Conservation (phyloP, 2,329 filamentous ascomycete species). For the Curvularia sp. region DNA sequence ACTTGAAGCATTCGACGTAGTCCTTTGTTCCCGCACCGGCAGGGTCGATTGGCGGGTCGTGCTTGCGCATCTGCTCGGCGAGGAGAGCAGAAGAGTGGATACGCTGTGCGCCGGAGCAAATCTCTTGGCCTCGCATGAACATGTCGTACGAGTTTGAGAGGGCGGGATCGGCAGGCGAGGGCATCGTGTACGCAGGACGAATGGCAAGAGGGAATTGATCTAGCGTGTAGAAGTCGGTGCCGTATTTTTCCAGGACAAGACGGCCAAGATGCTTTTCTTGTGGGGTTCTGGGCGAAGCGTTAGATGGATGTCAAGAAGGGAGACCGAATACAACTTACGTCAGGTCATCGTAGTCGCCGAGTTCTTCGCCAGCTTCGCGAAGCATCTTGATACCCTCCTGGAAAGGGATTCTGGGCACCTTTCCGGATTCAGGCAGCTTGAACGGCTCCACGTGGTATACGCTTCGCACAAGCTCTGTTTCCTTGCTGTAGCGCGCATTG, state of each 20-base stretch:
- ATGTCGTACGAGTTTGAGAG: conserved; percentile 71
- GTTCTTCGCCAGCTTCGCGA: conserved; percentile 77
- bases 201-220: conserved; percentile 94
- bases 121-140: conserved; percentile 75
- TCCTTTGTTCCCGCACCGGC: conserved; percentile 66
- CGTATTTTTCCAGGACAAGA: conserved; percentile 85
- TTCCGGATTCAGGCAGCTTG: conserved; percentile 75
- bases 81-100: conserved; percentile 68
- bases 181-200: conserved; percentile 91
- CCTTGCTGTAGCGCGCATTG: conserved; percentile 68
- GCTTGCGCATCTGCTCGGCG: conserved; percentile 63
- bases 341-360: conserved; percentile 80
- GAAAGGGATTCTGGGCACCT: conserved; percentile 79
- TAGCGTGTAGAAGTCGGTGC: conserved; percentile 94
- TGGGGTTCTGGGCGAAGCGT: conserved; percentile 62
- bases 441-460: conserved; percentile 81
- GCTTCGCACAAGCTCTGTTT: conserved; percentile 73
- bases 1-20: conserved; percentile 69
- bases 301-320: not conserved
- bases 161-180: conserved; percentile 59
- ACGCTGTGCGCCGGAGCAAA: conserved; percentile 72
- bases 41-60: conserved; percentile 65
- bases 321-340: conserved; percentile 44
- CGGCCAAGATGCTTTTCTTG: conserved; percentile 90
- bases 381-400: conserved; percentile 79